Conservation (phyloP, 208 protist genomes). For the Trypanosoma brucei region DNA sequence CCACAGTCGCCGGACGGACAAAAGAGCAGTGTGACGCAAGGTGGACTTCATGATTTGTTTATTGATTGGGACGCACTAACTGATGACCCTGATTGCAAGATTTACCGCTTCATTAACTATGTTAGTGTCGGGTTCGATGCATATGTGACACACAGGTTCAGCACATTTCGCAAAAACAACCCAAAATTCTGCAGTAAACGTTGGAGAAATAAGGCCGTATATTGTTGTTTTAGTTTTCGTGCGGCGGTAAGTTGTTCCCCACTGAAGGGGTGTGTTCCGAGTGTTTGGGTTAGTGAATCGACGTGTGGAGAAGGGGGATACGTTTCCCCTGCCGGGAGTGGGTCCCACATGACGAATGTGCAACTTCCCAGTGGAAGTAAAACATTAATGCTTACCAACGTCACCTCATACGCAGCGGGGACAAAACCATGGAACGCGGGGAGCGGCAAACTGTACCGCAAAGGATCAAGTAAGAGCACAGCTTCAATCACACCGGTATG, state of each 20-base stretch:
- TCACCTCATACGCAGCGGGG: conserved; percentile 72
- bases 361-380: conserved; percentile 50
- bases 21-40: background rate
- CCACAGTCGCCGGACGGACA: background rate
- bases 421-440: conserved; percentile 49
- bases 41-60: conserved; percentile 12
- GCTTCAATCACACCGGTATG: conserved; percentile 33
- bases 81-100: conserved; percentile 18
- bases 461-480: background rate
- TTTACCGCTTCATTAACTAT: conserved; percentile 74
- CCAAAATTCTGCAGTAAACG: conserved; percentile 60
- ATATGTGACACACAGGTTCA: conserved; percentile 63
- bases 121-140: conserved; percentile 78
- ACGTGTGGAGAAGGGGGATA: background rate
- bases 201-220: conserved; percentile 68
- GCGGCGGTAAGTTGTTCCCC: conserved; percentile 35
- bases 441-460: conserved; percentile 7
- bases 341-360: conserved; percentile 19
- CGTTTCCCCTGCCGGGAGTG: conserved; percentile 6
- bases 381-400: conserved; percentile 72
- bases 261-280: conserved; percentile 45
- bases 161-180: conserved; percentile 39
- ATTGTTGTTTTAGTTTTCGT: conserved; percentile 51
- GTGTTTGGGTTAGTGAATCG: conserved; percentile 38
- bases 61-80: conserved; percentile 50